Base-by-base conservation (phyloP, 345 rosid species). In the Populus ilicifolia region DNA sequence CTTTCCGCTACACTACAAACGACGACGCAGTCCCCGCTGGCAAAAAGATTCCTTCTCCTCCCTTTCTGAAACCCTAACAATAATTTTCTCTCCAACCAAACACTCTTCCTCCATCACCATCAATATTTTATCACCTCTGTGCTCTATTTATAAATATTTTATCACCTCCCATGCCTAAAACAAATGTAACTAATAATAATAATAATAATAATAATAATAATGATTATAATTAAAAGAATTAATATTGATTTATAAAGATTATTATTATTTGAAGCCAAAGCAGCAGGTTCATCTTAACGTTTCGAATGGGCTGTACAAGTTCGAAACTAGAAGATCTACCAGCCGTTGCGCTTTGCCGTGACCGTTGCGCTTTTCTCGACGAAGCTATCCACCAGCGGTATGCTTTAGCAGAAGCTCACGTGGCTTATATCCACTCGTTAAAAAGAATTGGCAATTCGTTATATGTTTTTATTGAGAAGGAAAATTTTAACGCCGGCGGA, bases 241-340 rank as follows among this genome's bases (percentile, higher is more conserved):
- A 43, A 43, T 43, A 43, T 11, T 10, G 0, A 43, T 43, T 41
- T 43, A 43, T 43, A 43, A 43, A 43, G 11, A 43, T 43, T 43
- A 43, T 10, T 43, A 43, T 43, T 43, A 43, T 43, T 43, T 43
- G 46, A 43, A 43, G 46, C 46, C 46, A 43, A 43, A 43, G 46
- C 46, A 43, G 46, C 46, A 10, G 10, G 11, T 23, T 59, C 12
- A 59, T 59, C 48, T 48, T 43, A 43, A 10, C 25, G 33, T 18
- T 9, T 62, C 27, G 0, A 1, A 71, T 77, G 99, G 99, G 99
- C 61, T 96, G 99, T 75, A 71, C 96, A 38, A 83, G 83, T 74
- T 96, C 99, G 1, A 96, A 92, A 88, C 85, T 90, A 25, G 97
- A 96, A 78, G 99, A 96, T 84, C 94, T 91, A 6, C 98, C 97